Conservation (phyloP, 345 rosid genomes). For the Acer yangbiense region DNA sequence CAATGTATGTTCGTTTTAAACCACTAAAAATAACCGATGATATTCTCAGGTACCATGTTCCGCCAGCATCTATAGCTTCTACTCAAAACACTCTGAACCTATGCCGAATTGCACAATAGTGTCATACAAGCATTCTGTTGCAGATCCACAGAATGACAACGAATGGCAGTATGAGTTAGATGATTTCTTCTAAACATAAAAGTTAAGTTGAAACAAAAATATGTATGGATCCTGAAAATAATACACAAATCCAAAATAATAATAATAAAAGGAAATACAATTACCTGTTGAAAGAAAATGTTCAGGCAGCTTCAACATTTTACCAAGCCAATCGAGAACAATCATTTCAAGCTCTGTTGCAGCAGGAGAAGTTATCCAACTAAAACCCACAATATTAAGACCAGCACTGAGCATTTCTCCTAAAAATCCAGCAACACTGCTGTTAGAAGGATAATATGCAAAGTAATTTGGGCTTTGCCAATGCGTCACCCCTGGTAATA, state of each 20-base stretch:
- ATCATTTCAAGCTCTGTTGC: slow-evolving; percentile 92
- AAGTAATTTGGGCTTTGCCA: slow-evolving; percentile 91
- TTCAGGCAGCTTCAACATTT: slow-evolving; percentile 71
- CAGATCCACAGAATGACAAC: neutral
- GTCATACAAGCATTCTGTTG: no score
- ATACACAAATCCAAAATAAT: neutral
- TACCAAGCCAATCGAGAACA: slow-evolving; percentile 90
- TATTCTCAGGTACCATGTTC: neutral
- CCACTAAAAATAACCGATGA: neutral
- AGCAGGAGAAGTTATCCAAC: slow-evolving; percentile 94
- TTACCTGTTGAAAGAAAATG: slow-evolving; percentile 74
- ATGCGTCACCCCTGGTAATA: slow-evolving; percentile 82
- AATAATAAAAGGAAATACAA: neutral
- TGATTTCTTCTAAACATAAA: neutral
- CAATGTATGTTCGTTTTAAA: neutral
- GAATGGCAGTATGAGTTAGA: neutral
- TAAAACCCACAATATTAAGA: slow-evolving; percentile 79
- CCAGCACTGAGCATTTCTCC: slow-evolving; percentile 98
- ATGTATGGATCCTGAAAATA: neutral
- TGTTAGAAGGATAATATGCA: slow-evolving; percentile 85
- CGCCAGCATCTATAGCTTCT: neutral
- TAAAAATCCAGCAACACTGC: slow-evolving; percentile 87
- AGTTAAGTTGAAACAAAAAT: neutral
- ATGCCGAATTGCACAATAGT: no score
- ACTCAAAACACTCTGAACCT: neutral